A percentile compares a stretch with the other conserved stretches of the same genome.
Conservation (phyloP, 495 filamentous ascomycete genomes). For the Podospora pseudopauciseta region DNA sequence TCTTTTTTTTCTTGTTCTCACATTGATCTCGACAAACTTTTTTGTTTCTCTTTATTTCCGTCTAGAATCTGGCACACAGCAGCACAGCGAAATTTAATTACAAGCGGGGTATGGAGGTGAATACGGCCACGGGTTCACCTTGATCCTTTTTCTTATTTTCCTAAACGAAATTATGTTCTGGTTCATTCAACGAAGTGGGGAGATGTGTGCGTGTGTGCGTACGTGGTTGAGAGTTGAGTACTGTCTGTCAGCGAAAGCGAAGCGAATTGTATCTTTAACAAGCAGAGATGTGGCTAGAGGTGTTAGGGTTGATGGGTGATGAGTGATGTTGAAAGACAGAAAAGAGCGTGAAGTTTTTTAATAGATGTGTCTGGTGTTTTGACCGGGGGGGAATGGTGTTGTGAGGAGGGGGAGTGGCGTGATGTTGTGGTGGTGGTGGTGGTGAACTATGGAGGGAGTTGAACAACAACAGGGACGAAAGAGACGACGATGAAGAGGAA, state of each 20-base stretch:
- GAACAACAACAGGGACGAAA: background rate
- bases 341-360: background rate
- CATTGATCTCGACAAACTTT: slow-evolving; percentile 22
- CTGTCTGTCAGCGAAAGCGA: background rate
- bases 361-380: background rate
- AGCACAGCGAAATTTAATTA: slow-evolving; percentile 24
- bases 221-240: background rate
- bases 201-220: background rate
- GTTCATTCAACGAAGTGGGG: background rate
- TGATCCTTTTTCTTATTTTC: slow-evolving; percentile 6
- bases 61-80: slow-evolving; percentile 32
- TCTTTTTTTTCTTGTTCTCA: slow-evolving; percentile 7
- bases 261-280: background rate
- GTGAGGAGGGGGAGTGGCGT: background rate
- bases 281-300: background rate
- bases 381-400: background rate
- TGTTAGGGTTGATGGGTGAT: background rate
- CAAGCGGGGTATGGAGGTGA: slow-evolving; percentile 6
- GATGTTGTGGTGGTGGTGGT: background rate
- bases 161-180: background rate
- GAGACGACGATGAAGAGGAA: background rate
- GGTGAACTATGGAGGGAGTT: background rate
- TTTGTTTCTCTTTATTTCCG: slow-evolving; percentile 26
- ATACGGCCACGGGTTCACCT: background rate
- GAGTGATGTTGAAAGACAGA: background rate